phyloP scores from a whole-genome alignment of 202 grass and related monocot genomes.

The Setaria italica region DNA sequence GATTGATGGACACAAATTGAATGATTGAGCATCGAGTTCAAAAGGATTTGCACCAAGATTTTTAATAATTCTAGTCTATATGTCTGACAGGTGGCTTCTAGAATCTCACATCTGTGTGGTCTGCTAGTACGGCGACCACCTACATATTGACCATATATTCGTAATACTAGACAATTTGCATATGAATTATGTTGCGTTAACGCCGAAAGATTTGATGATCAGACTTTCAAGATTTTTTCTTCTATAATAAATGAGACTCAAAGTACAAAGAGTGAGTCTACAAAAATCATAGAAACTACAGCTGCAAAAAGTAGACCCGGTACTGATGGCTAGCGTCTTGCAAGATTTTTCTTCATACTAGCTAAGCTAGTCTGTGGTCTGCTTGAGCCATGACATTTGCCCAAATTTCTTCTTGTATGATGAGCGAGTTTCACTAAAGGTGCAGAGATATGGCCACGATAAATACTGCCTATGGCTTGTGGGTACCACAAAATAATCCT shows the following conservation, averaged over 20 bases:
- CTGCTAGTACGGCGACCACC: background rate
- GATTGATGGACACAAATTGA: constrained; percentile 28
- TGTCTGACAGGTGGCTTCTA: constrained; percentile 18
- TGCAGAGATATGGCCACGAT: background rate
- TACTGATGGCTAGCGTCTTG: background rate
- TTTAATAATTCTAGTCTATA: background rate
- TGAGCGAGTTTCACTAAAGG: background rate
- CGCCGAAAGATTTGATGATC: background rate
- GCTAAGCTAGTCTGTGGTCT: too few relatives aligned
- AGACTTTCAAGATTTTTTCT: background rate
- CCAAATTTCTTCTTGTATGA: background rate
- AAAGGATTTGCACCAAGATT: background rate
- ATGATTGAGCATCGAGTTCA: constrained; percentile 5
- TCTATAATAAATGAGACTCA: background rate
- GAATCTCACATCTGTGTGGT: background rate
- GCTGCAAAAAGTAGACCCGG: background rate
- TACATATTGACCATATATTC: background rate
- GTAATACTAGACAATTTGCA: background rate
- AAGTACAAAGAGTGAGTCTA: background rate
- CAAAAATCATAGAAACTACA: background rate
- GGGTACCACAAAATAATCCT: background rate
- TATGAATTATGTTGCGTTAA: background rate
- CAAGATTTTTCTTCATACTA: background rate
- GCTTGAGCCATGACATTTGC: background rate
- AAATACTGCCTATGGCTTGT: background rate